Evolutionary conservation across 2,329 filamentous ascomycete genomes (phyloP).

Genomic region (Xylariales sp.): DNA sequence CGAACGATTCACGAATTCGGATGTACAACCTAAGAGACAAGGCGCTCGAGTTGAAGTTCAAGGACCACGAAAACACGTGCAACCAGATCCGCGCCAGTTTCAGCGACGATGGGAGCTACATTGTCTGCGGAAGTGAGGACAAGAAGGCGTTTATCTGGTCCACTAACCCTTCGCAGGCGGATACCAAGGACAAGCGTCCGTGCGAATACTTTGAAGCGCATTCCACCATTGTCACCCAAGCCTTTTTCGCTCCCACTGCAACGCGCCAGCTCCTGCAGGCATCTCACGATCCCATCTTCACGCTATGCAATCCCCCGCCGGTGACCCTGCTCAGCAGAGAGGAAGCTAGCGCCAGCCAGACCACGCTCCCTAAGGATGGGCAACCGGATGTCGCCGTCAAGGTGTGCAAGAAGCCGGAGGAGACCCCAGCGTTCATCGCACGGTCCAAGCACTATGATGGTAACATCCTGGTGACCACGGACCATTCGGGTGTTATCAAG

Average conservation of each 20-base stretch:
- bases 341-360: constrained; percentile 48
- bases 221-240: constrained; percentile 82
- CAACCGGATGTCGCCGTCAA: constrained; percentile 18
- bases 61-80: constrained; percentile 83
- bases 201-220: constrained; percentile 91
- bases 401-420: constrained; percentile 50
- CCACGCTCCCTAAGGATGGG: constrained; percentile 29
- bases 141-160: constrained; percentile 89
- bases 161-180: constrained; percentile 51
- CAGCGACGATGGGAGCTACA: constrained; percentile 78
- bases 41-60: constrained; percentile 81
- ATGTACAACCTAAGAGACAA: constrained; percentile 87
- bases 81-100: constrained; percentile 89
- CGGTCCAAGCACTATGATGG: constrained; percentile 73
- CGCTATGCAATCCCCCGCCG: constrained; percentile 91
- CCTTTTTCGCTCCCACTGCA: constrained; percentile 75
- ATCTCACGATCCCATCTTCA: constrained; percentile 90
- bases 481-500: constrained; percentile 85
- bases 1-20: constrained; percentile 88
- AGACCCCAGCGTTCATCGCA: constrained; percentile 72
- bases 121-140: constrained; percentile 93
- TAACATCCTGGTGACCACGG: constrained; percentile 88
- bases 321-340: constrained; percentile 74
- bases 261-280: constrained; percentile 73
- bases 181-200: constrained; percentile 73